Base-by-base conservation (phyloP, 2,329 filamentous ascomycete species). In the Alternaria postmessia region DNA sequence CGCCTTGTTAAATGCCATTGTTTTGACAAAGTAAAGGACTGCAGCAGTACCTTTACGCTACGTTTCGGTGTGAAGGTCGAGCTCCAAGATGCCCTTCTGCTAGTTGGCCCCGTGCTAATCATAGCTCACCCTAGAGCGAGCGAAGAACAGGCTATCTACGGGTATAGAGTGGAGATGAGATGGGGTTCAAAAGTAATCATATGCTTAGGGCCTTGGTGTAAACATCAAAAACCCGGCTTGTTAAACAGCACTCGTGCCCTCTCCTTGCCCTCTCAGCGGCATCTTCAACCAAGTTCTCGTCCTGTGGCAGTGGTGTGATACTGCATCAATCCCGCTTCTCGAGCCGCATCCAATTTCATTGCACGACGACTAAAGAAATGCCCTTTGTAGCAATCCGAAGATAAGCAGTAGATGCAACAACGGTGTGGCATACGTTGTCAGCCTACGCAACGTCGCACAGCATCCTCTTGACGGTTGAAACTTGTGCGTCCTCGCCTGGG, bases 51-150 rank as follows among this genome's bases (percentile, higher is more conserved):
- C 34, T 49, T 38, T 20, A 20, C 39, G 39, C 39, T 49, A 49
- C 46, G 46, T 39, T 44, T 39, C 51, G 20, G 41, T 55, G 42
- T 59, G 30, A 38, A 38, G 36, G 22, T 36, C 43, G n/a, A 42
- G 41, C 36, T 18, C 52, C 46, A 18, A 55, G 38, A 53, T 44
- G 20, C 22, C 22, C 47, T 32, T 36, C 22, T 48, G 36, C 54
- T 54, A 54, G 36, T 32, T 5, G 38, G 22, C 30, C 11, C 34
- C 28, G 42, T 41, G 34, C 43, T 49, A 44, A 51, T 41, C 52
- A 57, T 57, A 57, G 51, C 51, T 14, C 43, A 30, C 51, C 34
- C 44, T 55, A 55, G 57, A 55, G 38, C 43, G 12, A 38, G 57
- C 57, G 51, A 47, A 57, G 54, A 57, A 57, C 43, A 47, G 24